Evolutionary conservation across 1,284 basidiomycete species (phyloP).

Genomic region (Violaceomyces palustris): DNA sequence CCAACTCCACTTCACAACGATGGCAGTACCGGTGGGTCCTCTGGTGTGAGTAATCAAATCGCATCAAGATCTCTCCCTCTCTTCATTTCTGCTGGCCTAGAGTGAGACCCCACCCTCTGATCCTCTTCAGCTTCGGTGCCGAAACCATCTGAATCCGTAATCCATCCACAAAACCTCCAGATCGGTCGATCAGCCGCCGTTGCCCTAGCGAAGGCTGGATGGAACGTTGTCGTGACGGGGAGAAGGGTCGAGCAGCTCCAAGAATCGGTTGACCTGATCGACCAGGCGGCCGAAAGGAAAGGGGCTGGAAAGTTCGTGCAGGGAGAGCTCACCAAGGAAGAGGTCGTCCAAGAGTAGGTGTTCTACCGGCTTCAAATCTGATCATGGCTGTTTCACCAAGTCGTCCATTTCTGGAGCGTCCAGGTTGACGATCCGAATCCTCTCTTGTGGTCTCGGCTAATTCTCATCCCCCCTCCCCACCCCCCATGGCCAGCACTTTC

Average conservation of each 20-base stretch:
- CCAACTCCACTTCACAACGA: too few species aligned
- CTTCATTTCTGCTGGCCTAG: constrained; percentile 46
- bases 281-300: constrained; percentile 9
- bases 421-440: too few species aligned
- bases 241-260: constrained; percentile 21
- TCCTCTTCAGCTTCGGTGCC: neutral
- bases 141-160: neutral
- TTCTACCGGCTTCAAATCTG: too few species aligned
- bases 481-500: neutral
- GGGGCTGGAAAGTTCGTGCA: constrained; percentile 7
- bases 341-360: constrained; percentile 13
- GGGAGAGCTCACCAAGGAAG: constrained; percentile 35
- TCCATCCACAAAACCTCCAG: neutral
- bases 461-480: too few species aligned
- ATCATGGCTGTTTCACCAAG: too few species aligned
- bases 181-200: constrained; percentile 31
- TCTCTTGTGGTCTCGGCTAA: too few species aligned
- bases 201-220: constrained; percentile 29
- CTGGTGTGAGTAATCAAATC: constrained; percentile 12
- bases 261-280: constrained; percentile 10
- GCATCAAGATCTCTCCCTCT: constrained; percentile 19
- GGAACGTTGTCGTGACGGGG: constrained; percentile 38
- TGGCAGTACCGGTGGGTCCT: constrained; percentile 23
- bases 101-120: too few species aligned
- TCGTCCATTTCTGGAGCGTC: too few species aligned